These are phyloP conservation scores for Plasmodium billcollinsi DNA, from an alignment of 169 alveolate species.

Conservation along the genomic window DNA sequence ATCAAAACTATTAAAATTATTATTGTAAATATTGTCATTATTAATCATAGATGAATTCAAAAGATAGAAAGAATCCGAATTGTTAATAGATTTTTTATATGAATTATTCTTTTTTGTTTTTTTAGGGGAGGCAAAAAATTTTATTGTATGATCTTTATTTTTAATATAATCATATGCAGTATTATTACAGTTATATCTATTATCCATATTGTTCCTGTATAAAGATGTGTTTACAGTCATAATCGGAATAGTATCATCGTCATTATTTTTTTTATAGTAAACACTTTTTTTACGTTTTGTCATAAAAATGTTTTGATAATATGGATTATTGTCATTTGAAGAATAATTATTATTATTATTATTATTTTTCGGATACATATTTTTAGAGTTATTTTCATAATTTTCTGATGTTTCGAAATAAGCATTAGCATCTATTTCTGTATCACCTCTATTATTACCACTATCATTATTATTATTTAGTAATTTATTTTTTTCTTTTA, in stretches of 20 bases:
- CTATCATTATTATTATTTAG: constrained; percentile 10
- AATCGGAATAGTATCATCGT: constrained; percentile 55
- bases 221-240: constrained; percentile 72
- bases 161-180: constrained; percentile 76
- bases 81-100: constrained; percentile 53
- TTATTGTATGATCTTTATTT: constrained; percentile 72
- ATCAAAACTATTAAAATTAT: constrained; percentile 53
- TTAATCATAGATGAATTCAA: constrained; percentile 52
- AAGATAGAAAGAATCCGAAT: constrained; percentile 55
- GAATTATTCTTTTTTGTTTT: constrained; percentile 60
- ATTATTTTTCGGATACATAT: not conserved
- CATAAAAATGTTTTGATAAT: constrained; percentile 35
- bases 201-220: constrained; percentile 71
- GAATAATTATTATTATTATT: constrained; percentile 46
- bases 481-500: constrained; percentile 30
- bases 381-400: constrained; percentile 4
- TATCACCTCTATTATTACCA: not conserved
- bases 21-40: constrained; percentile 48
- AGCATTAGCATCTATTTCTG: not conserved
- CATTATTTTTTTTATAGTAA: constrained; percentile 29
- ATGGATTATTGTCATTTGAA: constrained; percentile 17
- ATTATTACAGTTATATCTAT: constrained; percentile 65
- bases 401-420: constrained; percentile 2
- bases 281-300: constrained; percentile 70
- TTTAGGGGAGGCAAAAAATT: constrained; percentile 77